Evolutionary conservation across 805 yeast genomes (phyloP).

Genomic region (Metschnikowia amazonensis): DNA sequence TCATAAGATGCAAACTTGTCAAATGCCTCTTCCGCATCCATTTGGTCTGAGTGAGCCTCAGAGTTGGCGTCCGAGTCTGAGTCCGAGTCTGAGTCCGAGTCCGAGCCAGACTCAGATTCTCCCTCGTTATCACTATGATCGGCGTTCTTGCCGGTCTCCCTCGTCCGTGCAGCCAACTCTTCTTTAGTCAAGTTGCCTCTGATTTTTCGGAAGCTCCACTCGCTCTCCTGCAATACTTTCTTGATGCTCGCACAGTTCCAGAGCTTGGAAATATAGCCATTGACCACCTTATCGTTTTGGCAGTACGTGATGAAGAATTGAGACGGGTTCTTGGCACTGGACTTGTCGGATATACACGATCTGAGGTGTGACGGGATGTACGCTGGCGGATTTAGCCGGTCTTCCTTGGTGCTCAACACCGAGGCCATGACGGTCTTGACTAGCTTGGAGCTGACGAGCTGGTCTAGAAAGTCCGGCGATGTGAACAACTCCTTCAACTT

Average conservation of each 20-base stretch:
- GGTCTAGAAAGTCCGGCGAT: conserved; percentile 18
- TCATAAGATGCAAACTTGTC: conserved; percentile 37
- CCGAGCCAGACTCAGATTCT: neutral
- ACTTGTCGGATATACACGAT: conserved; percentile 26
- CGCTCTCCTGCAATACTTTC: conserved; percentile 31
- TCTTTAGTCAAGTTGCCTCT: conserved; percentile 43
- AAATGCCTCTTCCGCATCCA: conserved; percentile 25
- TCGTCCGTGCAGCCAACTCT: conserved; percentile 27
- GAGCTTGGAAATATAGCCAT: conserved; percentile 45
- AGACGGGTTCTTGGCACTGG: conserved; percentile 40
- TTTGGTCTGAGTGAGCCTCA: neutral
- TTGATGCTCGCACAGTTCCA: conserved; percentile 45
- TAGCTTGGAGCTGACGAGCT: conserved; percentile 31
- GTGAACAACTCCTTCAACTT: conserved; percentile 22
- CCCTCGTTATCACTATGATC: conserved; percentile 3
- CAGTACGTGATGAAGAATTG: conserved; percentile 42
- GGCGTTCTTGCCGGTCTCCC: conserved; percentile 19
- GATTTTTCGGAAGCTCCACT: conserved; percentile 45
- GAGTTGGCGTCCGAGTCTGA: neutral
- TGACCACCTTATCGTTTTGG: conserved; percentile 36
- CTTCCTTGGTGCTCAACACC: conserved; percentile 29
- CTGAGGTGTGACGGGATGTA: conserved; percentile 30
- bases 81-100: neutral
- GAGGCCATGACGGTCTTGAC: conserved; percentile 26
- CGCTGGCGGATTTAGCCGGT: conserved; percentile 30